These are phyloP conservation scores for Delphinella strobiligena DNA, from an alignment of 2,329 filamentous ascomycete species.

Conservation along the genomic window DNA sequence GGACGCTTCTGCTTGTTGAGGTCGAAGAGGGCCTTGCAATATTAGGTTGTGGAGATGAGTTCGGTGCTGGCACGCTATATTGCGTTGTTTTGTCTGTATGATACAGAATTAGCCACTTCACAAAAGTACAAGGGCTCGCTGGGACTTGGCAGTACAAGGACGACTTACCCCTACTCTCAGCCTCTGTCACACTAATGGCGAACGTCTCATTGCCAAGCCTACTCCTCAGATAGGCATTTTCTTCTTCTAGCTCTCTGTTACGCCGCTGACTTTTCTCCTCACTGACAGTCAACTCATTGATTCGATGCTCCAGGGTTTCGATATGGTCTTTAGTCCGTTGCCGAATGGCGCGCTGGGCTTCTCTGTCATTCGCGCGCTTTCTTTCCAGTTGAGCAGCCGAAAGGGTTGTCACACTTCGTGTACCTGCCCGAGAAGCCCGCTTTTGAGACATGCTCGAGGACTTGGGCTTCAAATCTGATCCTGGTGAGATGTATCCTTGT, in stretches of 20 bases:
- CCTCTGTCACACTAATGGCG: constrained; percentile 4
- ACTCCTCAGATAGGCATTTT: constrained; percentile 40
- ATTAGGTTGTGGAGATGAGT: constrained; percentile 3
- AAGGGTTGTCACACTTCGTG: constrained; percentile 44
- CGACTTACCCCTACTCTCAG: constrained; percentile 2
- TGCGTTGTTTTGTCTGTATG: constrained; percentile 8
- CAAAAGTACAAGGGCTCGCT: too few species aligned
- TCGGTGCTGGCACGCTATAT: constrained; percentile 2
- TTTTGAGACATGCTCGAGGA: constrained; percentile 23
- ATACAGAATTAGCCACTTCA: too few species aligned
- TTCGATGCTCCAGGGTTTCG: constrained; percentile 42
- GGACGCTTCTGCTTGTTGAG: constrained; percentile 1
- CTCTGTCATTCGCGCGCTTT: constrained; percentile 48
- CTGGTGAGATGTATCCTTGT: constrained; percentile 10
- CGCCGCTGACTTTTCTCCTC: constrained; percentile 37
- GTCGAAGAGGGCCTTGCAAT: constrained; percentile 7
- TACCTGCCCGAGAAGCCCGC: constrained; percentile 41
- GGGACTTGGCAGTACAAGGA: too few species aligned
- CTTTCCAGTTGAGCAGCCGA: constrained; percentile 46
- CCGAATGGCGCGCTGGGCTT: constrained; percentile 48
- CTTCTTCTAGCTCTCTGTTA: constrained; percentile 42
- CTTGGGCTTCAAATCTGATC: constrained; percentile 10
- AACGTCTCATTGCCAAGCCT: constrained; percentile 35
- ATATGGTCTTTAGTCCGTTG: constrained; percentile 49
- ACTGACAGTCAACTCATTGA: constrained; percentile 39